phyloP scores from a whole-genome alignment of 108 stramenopile species.

The Parietichytrium sp. region DNA sequence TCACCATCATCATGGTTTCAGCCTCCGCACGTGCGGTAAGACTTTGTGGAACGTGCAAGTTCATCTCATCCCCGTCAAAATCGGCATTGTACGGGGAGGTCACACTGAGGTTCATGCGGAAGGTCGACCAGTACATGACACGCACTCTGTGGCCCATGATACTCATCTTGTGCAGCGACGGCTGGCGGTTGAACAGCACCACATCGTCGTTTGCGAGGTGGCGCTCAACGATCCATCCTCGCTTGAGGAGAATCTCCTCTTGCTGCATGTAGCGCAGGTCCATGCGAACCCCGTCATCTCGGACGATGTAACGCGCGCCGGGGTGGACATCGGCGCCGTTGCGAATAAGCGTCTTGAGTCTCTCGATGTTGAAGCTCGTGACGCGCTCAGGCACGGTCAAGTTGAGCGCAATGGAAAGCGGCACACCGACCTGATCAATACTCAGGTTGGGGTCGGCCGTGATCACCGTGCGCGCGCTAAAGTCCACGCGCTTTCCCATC shows the following conservation, averaged over 20 bases:
- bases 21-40: constrained; percentile 91
- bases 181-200: constrained; percentile 98
- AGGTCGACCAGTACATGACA: constrained; percentile 97
- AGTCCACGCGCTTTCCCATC: constrained; percentile 99
- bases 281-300: constrained; percentile 84
- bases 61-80: constrained; percentile 99
- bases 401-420: constrained; percentile 89
- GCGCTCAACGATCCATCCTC: constrained; percentile 96
- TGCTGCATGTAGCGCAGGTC: constrained; percentile 85
- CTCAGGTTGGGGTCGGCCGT: constrained; percentile 98
- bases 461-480: constrained; percentile 96
- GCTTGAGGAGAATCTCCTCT: constrained; percentile 73
- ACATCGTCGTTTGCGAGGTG: constrained; percentile 94
- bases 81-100: constrained; percentile 99
- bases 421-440: constrained; percentile 98
- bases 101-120: constrained; percentile 95
- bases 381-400: constrained; percentile 95
- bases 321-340: constrained; percentile 93
- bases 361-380: constrained; percentile 85
- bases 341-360: constrained; percentile 78
- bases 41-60: constrained; percentile 95
- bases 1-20: constrained; percentile 93
- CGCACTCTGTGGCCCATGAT: constrained; percentile 98
- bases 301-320: constrained; percentile 93
- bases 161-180: constrained; percentile 97